phyloP scores from a whole-genome alignment of 768 basidiomycete genomes.

The Boletus insuetus region DNA sequence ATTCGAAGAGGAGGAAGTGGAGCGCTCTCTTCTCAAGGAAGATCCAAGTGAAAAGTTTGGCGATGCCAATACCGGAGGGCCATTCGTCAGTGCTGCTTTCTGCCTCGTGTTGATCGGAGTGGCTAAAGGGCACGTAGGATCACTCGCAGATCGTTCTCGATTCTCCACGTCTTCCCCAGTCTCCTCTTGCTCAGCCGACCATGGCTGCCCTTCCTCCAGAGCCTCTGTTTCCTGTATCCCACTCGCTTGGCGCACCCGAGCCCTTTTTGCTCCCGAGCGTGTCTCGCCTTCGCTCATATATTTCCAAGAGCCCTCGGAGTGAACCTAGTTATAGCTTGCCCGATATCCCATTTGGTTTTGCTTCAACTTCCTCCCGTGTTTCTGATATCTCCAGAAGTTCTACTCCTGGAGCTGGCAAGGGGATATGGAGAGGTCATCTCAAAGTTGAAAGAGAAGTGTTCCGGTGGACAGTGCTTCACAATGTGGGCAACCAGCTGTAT shows the following conservation, averaged over 20 bases:
- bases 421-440: constrained; percentile 16
- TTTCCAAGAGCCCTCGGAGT: constrained; percentile 44
- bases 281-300: constrained; percentile 74
- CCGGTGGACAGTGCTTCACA: constrained; percentile 69
- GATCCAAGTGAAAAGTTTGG: constrained; percentile 33
- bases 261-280: constrained; percentile 72
- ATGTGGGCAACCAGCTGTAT: constrained; percentile 57
- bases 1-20: constrained; percentile 45
- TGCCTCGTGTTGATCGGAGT: constrained; percentile 18
- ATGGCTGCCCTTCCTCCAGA: constrained; percentile 39
- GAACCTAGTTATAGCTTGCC: constrained; percentile 44
- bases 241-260: constrained; percentile 29
- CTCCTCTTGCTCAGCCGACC: constrained; percentile 32
- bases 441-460: constrained; percentile 56
- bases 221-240: neutral
- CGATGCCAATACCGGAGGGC: constrained; percentile 18
- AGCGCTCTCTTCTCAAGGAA: constrained; percentile 43
- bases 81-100: constrained; percentile 32
- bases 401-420: constrained; percentile 42
- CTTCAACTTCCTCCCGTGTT: constrained; percentile 62
- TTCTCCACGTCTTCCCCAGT: constrained; percentile 39
- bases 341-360: constrained; percentile 43
- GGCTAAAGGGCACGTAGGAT: constrained; percentile 30
- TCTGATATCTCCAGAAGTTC: constrained; percentile 70
- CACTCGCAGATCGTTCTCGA: constrained; percentile 37